Percentiles rank a stretch among this genome's conserved stretches.
Conservation (phyloP, 2,329 filamentous ascomycete genomes). For the Chaetomium olivaceum region DNA sequence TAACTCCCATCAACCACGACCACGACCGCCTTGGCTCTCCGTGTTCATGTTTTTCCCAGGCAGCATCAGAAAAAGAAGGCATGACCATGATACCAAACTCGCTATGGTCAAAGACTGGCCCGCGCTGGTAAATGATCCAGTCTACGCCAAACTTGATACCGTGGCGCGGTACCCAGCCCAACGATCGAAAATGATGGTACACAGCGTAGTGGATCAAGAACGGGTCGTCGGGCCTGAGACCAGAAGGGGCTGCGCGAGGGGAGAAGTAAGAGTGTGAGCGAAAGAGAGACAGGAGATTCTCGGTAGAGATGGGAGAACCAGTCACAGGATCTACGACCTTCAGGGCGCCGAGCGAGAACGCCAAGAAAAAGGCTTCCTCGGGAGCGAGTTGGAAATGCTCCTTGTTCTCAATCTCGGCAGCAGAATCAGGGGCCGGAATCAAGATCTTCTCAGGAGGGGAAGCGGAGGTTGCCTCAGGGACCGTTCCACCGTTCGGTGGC, state of each 20-base stretch:
- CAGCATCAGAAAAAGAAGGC: constrained; percentile 74
- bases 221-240: constrained; percentile 70
- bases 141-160: constrained; percentile 96
- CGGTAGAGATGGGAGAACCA: constrained; percentile 48
- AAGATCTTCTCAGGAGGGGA: background rate
- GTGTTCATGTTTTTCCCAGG: constrained; percentile 66
- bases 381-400: constrained; percentile 91
- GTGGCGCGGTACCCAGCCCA: constrained; percentile 90
- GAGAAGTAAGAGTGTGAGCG: constrained; percentile 71
- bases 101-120: constrained; percentile 91
- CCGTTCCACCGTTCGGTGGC: background rate
- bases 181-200: constrained; percentile 93
- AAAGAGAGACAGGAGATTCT: constrained; percentile 65
- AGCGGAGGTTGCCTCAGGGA: background rate
- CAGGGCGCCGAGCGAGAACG: constrained; percentile 76
- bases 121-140: constrained; percentile 90
- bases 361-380: constrained; percentile 90
- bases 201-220: constrained; percentile 86
- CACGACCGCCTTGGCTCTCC: constrained; percentile 57
- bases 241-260: constrained; percentile 47
- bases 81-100: constrained; percentile 87
- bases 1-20: constrained; percentile 86
- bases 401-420: constrained; percentile 46
- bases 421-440: background rate
- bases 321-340: constrained; percentile 57